Evolutionary conservation across 2,329 filamentous ascomycete genomes (phyloP).

Genomic region (Xylariaceae sp.): DNA sequence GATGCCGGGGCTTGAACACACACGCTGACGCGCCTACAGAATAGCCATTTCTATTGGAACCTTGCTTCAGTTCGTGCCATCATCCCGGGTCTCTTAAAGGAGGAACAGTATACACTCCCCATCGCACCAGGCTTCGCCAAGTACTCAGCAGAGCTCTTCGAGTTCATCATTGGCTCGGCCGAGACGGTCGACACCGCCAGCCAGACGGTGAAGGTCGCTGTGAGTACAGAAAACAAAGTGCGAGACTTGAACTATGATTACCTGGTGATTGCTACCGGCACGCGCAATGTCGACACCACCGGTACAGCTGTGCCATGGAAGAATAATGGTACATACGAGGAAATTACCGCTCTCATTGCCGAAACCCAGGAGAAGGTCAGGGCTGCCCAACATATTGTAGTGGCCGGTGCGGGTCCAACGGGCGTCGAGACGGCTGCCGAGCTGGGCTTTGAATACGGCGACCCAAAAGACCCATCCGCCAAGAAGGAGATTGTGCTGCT

Average conservation of each 20-base stretch:
- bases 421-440: conserved; percentile 55
- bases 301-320: conserved; percentile 48
- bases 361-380: conserved; percentile 39
- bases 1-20: not conserved
- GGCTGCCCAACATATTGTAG: conserved; percentile 48
- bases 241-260: conserved; percentile 48
- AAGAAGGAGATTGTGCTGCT: conserved; percentile 50
- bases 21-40: conserved; percentile 36
- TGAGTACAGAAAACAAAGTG: conserved; percentile 28
- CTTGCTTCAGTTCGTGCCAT: conserved; percentile 53
- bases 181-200: conserved; percentile 38
- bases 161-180: conserved; percentile 51
- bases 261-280: conserved; percentile 55
- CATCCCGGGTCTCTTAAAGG: conserved; percentile 46
- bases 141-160: conserved; percentile 47
- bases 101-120: conserved; percentile 48
- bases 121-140: conserved; percentile 47
- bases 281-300: conserved; percentile 38
- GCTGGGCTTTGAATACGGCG: conserved; percentile 47
- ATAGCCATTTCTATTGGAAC: conserved; percentile 57
- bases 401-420: conserved; percentile 55
- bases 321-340: conserved; percentile 44
- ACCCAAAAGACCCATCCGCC: conserved; percentile 40
- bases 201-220: conserved; percentile 42
- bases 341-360: conserved; percentile 40